Percentiles rank a stretch among this genome's conserved stretches.
phyloP scores from a whole-genome alignment of 1,139 yeast species.

The Meyerozyma athensensis region DNA sequence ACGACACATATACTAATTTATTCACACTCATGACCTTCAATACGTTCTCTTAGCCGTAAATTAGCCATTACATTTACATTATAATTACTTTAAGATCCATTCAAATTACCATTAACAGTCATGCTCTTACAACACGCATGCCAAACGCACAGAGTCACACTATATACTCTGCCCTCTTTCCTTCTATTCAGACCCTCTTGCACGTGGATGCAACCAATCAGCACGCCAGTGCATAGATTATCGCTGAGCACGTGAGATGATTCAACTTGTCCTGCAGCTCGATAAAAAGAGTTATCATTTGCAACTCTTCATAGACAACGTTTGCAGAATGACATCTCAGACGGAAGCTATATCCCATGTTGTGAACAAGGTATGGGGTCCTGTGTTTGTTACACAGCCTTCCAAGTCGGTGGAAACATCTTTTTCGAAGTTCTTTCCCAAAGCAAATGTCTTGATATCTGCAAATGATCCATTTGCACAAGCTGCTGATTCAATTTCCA shows the following conservation, averaged over 20 bases:
- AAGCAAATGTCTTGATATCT: conserved; percentile 34
- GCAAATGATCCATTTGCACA: conserved; percentile 52
- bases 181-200: background rate
- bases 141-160: no score
- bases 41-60: no score
- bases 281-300: no score
- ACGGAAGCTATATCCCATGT: conserved; percentile 10
- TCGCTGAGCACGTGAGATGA: conserved; percentile 13
- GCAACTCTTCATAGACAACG: conserved; percentile 2
- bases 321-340: conserved; percentile 7
- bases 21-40: no score
- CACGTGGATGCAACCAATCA: conserved; percentile 7
- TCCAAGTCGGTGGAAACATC: conserved; percentile 41
- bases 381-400: conserved; percentile 41
- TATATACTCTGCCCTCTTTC: no score
- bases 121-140: no score
- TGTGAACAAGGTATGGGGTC: conserved; percentile 21
- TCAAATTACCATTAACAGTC: no score
- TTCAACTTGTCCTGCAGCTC: conserved; percentile 9
- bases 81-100: no score
- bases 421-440: conserved; percentile 20
- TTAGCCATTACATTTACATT: no score
- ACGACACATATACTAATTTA: background rate
- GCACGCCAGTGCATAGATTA: conserved; percentile 9
- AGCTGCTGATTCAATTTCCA: conserved; percentile 29